Evolutionary conservation across 1,284 basidiomycete genomes (phyloP).

Genomic region (Singerocomus inundabilis): DNA sequence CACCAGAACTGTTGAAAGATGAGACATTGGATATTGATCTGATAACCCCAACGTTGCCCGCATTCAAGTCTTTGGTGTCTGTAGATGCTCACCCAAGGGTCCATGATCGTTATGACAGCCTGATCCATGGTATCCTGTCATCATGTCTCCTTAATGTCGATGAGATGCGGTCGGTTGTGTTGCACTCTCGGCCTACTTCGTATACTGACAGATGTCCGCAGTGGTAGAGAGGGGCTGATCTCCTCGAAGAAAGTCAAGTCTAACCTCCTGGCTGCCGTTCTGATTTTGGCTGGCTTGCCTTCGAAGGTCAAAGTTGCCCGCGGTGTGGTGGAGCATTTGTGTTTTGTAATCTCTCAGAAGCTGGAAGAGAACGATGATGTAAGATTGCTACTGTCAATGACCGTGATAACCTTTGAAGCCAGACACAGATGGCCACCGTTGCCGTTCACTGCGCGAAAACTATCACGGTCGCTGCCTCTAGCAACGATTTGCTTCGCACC

Average conservation of each 20-base stretch:
- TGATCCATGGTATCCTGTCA: slow-evolving; percentile 85
- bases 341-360: slow-evolving; percentile 81
- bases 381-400: slow-evolving; percentile 17
- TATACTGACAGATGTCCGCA: slow-evolving; percentile 31
- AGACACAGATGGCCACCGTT: slow-evolving; percentile 67
- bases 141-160: slow-evolving; percentile 85
- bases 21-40: slow-evolving; percentile 79
- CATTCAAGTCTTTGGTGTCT: slow-evolving; percentile 74
- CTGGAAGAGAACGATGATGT: slow-evolving; percentile 70
- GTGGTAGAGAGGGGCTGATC: slow-evolving; percentile 75
- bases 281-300: slow-evolving; percentile 83
- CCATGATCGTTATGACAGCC: slow-evolving; percentile 49
- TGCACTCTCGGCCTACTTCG: neutral
- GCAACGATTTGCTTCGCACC: slow-evolving; percentile 67
- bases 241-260: slow-evolving; percentile 86
- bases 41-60: slow-evolving; percentile 74
- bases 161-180: slow-evolving; percentile 74
- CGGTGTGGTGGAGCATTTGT: slow-evolving; percentile 80
- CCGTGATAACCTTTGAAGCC: slow-evolving; percentile 14
- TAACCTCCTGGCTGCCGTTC: slow-evolving; percentile 84
- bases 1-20: slow-evolving; percentile 76
- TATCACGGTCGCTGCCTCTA: slow-evolving; percentile 60
- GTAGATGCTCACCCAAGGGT: slow-evolving; percentile 41
- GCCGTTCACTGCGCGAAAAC: slow-evolving; percentile 89
- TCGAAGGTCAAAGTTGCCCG: slow-evolving; percentile 66